A percentile compares a stretch with the other conserved stretches of the same genome.
Evolutionary conservation across 371 early-diverging fungal genomes (phyloP).

Genomic region (Zychaea mexicana): DNA sequence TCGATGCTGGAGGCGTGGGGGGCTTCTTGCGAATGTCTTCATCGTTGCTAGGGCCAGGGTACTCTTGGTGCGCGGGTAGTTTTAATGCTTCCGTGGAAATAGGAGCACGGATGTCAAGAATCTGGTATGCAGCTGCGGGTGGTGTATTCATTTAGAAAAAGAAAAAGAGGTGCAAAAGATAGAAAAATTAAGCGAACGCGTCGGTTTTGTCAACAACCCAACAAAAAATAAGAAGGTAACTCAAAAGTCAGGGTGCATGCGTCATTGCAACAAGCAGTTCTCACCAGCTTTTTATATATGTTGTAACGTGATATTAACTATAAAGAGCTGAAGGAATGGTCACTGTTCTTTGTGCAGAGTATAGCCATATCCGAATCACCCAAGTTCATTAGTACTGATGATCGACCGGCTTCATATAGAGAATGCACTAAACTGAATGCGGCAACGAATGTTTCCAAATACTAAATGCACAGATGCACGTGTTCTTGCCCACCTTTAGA

Average conservation of each 20-base stretch:
- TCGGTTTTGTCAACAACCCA: no score
- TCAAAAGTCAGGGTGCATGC: no score
- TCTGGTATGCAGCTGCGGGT: conserved; percentile 21
- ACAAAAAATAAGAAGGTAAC: no score
- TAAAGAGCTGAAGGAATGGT: background rate
- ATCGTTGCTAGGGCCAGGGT: background rate
- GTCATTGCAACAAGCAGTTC: no score
- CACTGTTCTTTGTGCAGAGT: no score
- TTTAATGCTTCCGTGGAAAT: conserved; percentile 2
- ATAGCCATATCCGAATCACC: background rate
- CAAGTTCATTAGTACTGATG: background rate
- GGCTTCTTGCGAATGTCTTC: conserved; percentile 8
- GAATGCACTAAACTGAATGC: background rate
- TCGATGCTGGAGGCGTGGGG: conserved; percentile 37
- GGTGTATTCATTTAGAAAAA: conserved; percentile 10
- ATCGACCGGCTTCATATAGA: background rate
- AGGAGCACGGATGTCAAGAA: conserved; percentile 34
- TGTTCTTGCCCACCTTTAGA: background rate
- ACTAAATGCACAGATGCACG: background rate
- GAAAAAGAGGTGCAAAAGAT: background rate
- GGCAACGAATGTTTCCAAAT: background rate
- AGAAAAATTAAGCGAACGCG: background rate
- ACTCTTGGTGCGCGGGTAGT: background rate
- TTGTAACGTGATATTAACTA: background rate
- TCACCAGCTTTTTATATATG: no score